Evolutionary conservation across 208 protist species (phyloP).

Genomic region (Trypanosoma mega): DNA sequence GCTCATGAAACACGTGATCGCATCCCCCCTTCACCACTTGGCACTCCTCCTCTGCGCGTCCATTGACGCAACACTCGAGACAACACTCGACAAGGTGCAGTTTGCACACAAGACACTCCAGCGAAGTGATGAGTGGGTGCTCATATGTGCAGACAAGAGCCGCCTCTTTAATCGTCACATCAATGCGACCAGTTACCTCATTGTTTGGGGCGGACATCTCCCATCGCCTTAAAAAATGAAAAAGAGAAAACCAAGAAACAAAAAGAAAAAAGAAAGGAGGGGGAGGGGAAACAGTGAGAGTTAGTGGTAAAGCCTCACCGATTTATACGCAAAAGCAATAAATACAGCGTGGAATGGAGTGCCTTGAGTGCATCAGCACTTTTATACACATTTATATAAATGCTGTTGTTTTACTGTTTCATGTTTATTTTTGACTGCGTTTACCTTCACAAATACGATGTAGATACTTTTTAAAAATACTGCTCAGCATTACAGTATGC

Average conservation of each 20-base stretch:
- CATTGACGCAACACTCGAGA: conserved; percentile 5
- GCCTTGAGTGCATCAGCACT: too few relatives aligned
- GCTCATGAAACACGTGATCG: conserved; percentile 71
- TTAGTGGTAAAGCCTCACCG: too few relatives aligned
- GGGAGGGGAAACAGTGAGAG: too few relatives aligned
- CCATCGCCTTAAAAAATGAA: conserved; percentile 4
- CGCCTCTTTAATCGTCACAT: conserved; percentile 21
- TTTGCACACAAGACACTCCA: conserved; percentile 29
- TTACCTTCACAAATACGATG: too few relatives aligned
- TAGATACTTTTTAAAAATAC: too few relatives aligned
- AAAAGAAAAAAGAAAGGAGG: not conserved
- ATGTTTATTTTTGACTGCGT: too few relatives aligned
- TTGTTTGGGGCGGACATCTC: not conserved
- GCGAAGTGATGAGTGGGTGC: conserved; percentile 9
- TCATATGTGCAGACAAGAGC: conserved; percentile 20
- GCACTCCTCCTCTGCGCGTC: conserved; percentile 12
- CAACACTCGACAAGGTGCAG: conserved; percentile 21
- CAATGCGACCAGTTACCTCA: not conserved
- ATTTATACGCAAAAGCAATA: too few relatives aligned
- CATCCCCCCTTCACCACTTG: conserved; percentile 42
- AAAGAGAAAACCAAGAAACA: not conserved
- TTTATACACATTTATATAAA: too few relatives aligned
- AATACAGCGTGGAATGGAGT: too few relatives aligned
- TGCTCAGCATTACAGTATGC: too few relatives aligned
- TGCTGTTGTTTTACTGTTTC: too few relatives aligned